Percentiles rank a stretch among this genome's conserved stretches.
Conservation (phyloP, 2,329 filamentous ascomycete species). For the Cercospora sp. region DNA sequence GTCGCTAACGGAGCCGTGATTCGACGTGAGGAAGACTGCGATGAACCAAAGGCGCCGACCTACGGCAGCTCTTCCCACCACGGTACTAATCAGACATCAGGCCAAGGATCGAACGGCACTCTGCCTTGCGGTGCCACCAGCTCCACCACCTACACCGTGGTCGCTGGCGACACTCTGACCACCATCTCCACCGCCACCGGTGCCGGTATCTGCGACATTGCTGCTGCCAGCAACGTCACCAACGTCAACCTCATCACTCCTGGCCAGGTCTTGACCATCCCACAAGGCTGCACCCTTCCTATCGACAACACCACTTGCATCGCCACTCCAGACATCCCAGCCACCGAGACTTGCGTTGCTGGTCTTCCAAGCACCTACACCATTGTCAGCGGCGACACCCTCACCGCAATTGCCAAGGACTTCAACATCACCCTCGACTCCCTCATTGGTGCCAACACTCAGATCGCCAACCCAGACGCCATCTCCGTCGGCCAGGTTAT, state of each 20-base stretch:
- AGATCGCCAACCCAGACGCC: slow-evolving; percentile 29
- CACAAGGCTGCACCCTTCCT: slow-evolving; percentile 32
- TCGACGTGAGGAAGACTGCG: slow-evolving; percentile 14
- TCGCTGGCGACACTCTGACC: slow-evolving; percentile 27
- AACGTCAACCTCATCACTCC: slow-evolving; percentile 40
- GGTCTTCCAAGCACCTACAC: slow-evolving; percentile 31
- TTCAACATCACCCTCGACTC: slow-evolving; percentile 34
- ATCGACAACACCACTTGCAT: slow-evolving; percentile 33
- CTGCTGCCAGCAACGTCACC: slow-evolving; percentile 34
- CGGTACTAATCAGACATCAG: background rate
- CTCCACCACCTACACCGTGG: slow-evolving; percentile 26
- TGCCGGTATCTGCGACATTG: slow-evolving; percentile 35
- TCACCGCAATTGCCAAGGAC: slow-evolving; percentile 27
- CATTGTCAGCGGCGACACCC: slow-evolving; percentile 29
- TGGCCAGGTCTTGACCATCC: slow-evolving; percentile 32
- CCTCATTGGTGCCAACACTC: slow-evolving; percentile 29
- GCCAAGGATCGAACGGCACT: background rate
- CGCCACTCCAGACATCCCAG: slow-evolving; percentile 1
- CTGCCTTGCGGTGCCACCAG: slow-evolving; percentile 27
- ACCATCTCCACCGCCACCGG: slow-evolving; percentile 26
- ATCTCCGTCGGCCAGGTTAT: slow-evolving; percentile 30
- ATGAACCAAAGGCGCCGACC: background rate
- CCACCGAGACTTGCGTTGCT: slow-evolving; percentile 30
- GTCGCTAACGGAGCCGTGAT: slow-evolving; percentile 13
- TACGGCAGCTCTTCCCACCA: background rate